phyloP scores from a whole-genome alignment of 176 grass and related monocot species.

The Tillandsia fasciculata region DNA sequence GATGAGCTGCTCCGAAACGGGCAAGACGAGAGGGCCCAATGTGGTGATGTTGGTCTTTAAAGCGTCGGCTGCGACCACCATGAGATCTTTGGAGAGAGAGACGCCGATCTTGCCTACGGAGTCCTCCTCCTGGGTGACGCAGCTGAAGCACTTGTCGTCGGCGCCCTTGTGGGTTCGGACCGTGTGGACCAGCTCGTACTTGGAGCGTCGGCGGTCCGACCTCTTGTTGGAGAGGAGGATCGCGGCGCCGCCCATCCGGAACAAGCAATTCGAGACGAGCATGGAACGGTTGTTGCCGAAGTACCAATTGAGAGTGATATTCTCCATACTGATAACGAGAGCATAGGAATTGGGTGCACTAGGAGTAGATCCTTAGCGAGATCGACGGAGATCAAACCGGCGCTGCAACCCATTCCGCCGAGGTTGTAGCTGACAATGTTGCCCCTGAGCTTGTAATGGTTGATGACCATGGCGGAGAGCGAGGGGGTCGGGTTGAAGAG shows the following conservation, averaged over 20 bases:
- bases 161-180: slow-evolving; percentile 81
- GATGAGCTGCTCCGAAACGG: slow-evolving; percentile 64
- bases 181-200: slow-evolving; percentile 71
- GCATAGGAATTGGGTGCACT: slow-evolving; percentile 63
- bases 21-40: slow-evolving; percentile 64
- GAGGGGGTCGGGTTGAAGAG: slow-evolving; percentile 92
- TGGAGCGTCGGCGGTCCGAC: slow-evolving; percentile 37
- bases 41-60: slow-evolving; percentile 98
- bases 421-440: slow-evolving; percentile 80
- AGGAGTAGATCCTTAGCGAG: slow-evolving; percentile 82
- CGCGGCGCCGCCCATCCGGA: slow-evolving; percentile 77
- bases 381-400: slow-evolving; percentile 54
- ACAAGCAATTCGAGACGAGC: slow-evolving; percentile 89
- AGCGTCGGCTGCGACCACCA: slow-evolving; percentile 84
- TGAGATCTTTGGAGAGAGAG: slow-evolving; percentile 84
- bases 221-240: slow-evolving; percentile 68
- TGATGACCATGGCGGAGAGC: slow-evolving; percentile 77
- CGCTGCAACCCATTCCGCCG: slow-evolving; percentile 87
- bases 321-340: slow-evolving; percentile 82
- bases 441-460: slow-evolving; percentile 81
- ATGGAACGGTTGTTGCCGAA: slow-evolving; percentile 79
- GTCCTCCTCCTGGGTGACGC: slow-evolving; percentile 87
- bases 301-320: slow-evolving; percentile 94
- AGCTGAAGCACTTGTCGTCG: slow-evolving; percentile 67
- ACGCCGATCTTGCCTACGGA: slow-evolving; percentile 36